Conservation (phyloP, 2,329 filamentous ascomycete species). For the Chrysoporthe cubensis region DNA sequence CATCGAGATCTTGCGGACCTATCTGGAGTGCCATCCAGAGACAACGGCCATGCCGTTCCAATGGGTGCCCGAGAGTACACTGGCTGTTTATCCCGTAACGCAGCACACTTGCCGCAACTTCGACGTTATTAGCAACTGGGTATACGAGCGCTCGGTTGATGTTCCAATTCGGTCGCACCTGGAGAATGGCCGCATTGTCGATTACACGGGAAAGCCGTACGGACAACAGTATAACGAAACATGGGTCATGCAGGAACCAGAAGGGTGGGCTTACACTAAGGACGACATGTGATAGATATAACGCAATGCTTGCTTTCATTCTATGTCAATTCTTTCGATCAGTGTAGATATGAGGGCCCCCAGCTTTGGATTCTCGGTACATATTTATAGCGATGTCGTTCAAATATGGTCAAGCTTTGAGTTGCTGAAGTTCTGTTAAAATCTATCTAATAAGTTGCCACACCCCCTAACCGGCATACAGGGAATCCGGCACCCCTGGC, state of each 20-base stretch:
- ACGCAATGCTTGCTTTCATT: neutral
- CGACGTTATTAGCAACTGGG: constrained; percentile 21
- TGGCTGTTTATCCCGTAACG: constrained; percentile 5
- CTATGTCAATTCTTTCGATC: neutral
- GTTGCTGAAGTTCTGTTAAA: neutral
- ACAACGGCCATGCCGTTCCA: constrained; percentile 20
- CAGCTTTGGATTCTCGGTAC: neutral
- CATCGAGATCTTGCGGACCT: constrained; percentile 15
- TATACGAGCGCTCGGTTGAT: constrained; percentile 14
- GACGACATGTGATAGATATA: constrained; percentile 9
- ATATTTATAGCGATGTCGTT: neutral
- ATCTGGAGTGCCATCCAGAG: constrained; percentile 20
- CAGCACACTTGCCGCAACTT: constrained; percentile 21
- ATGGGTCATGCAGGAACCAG: constrained; percentile 6
- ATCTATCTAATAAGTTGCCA: too few species aligned
- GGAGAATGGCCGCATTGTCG: constrained; percentile 9
- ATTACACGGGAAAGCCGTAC: constrained; percentile 14
- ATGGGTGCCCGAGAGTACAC: constrained; percentile 3
- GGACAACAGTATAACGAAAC: constrained; percentile 11
- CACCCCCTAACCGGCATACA: too few species aligned
- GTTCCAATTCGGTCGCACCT: constrained; percentile 13
- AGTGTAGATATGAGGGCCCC: neutral
- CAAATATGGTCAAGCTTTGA: neutral
- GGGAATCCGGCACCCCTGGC: too few species aligned
- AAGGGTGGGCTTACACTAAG: constrained; percentile 15